Evolutionary conservation across 1,139 yeast genomes (phyloP).

Genomic region (Suhomyces panamericanus): DNA sequence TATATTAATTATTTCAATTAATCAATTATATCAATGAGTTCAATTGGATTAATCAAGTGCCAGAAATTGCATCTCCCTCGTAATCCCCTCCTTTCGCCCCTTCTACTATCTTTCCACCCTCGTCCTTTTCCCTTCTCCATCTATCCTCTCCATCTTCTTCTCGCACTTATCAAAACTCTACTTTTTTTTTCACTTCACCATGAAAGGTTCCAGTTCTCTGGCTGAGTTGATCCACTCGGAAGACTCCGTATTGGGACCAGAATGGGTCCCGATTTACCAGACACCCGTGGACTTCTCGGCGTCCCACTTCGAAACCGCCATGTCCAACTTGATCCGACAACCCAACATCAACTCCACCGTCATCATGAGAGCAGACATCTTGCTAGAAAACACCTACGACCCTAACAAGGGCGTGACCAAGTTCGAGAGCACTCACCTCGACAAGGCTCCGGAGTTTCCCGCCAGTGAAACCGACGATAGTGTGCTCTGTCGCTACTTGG

Average conservation of each 20-base stretch:
- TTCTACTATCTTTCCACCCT: too few species aligned
- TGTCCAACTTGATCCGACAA: conserved; percentile 75
- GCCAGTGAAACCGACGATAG: conserved; percentile 29
- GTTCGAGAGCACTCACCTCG: conserved; percentile 34
- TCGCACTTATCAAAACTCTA: too few species aligned
- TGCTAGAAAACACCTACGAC: conserved; percentile 53
- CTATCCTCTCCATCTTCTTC: background rate
- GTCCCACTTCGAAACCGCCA: conserved; percentile 68
- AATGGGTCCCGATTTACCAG: conserved; percentile 64
- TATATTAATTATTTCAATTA: too few species aligned
- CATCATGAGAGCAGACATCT: conserved; percentile 82
- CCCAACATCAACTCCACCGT: conserved; percentile 94
- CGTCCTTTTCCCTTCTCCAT: background rate
- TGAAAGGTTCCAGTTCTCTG: background rate
- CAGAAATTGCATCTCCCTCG: too few species aligned
- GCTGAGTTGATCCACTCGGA: conserved; percentile 4
- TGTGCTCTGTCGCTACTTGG: conserved; percentile 49
- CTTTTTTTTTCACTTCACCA: too few species aligned
- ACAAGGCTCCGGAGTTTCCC: conserved; percentile 36
- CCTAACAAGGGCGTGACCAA: conserved; percentile 37
- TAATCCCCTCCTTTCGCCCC: too few species aligned
- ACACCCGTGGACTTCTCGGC: conserved; percentile 45
- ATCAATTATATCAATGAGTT: too few species aligned
- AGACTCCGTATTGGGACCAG: conserved; percentile 55
- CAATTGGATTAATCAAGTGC: too few species aligned